Percentiles rank a stretch among this genome's conserved stretches.
Evolutionary conservation across 2,329 filamentous ascomycete genomes (phyloP).

Genomic region (Fusarium sp.): DNA sequence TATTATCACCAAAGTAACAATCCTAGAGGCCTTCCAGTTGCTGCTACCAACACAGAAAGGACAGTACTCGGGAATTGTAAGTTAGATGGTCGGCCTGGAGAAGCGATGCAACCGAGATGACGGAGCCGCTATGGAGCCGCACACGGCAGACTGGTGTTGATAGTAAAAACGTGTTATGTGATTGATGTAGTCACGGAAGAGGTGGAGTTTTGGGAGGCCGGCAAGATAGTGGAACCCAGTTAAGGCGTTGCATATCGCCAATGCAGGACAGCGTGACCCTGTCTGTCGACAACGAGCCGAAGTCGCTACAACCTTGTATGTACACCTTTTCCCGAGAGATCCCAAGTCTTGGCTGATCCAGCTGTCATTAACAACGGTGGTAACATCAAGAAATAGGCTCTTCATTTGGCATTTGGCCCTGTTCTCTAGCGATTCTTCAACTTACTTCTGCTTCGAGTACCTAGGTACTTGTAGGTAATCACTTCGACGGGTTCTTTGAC

Average conservation of each 20-base stretch:
- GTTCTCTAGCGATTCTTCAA: background rate
- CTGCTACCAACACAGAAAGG: background rate
- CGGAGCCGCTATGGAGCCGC: constrained; percentile 33
- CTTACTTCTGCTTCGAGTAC: background rate
- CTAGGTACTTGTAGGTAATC: background rate
- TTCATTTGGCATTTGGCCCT: background rate
- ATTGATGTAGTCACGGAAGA: constrained; percentile 37
- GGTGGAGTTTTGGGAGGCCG: constrained; percentile 8
- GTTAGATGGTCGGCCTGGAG: background rate
- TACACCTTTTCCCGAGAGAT: background rate
- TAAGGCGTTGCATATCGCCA: constrained; percentile 13
- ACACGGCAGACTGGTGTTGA: constrained; percentile 16
- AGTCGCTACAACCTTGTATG: background rate
- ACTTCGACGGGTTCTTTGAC: background rate
- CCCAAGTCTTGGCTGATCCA: background rate
- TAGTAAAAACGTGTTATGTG: constrained; percentile 38
- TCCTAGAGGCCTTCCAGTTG: background rate
- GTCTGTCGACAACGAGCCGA: constrained; percentile 6
- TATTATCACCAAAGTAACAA: background rate
- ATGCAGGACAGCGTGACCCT: constrained; percentile 19
- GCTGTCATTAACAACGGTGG: background rate
- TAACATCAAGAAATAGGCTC: background rate
- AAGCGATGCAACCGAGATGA: background rate
- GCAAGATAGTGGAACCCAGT: constrained; percentile 10
- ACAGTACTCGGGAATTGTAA: background rate